Evolutionary conservation across 1,139 yeast species (phyloP), one percentile per base, ranked within the genome.

Genomic region (Saccharomyces uvarum): DNA sequence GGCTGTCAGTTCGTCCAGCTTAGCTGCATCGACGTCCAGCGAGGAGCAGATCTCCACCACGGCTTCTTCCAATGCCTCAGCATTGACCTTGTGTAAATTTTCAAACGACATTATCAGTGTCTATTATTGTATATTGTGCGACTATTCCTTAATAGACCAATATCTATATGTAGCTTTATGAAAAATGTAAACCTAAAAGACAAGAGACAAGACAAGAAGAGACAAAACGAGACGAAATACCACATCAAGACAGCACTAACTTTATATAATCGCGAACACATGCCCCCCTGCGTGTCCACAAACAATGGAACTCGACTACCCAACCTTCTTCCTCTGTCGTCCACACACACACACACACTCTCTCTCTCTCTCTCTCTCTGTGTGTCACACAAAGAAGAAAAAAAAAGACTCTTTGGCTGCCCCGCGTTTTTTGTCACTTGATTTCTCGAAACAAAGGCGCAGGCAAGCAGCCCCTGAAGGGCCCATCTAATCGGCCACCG

Each of bases 1-100:
- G 21, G 79, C 79, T 1, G 90, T 86, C 26, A 88, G 82, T 51
- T 77, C 74, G 50, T 76, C 70, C 54, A 88, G 73, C 54, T 75
- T 76, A 11, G 78, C 80, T 56, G 79, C 76, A 51, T 77, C 73
- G 21, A 88, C 75, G 3, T 72, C 72, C 66, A 88, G 87, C 55
- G 82, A 81, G 29, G 75, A 63, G 51, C 77, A 81, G 26, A 88
- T 75, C 38, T 77, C 74, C 47, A 79, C 77, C 47, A 84, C 77
- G 41, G 67, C 70, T n/a, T 58, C 55, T 28, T 65, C 54, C 50
- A 71, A 54, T 51, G 63, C 60, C 55, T 58, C 56, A 44, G 59
- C 63, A 26, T 54, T 59, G 5, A 59, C 63, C 53, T 56, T 63
- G 48, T 65, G 69, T 49, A 65, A 56, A 49, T 60, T 62, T 47